Conservation (phyloP, 352 stramenopile species). For the Phytophthora palmivora region DNA sequence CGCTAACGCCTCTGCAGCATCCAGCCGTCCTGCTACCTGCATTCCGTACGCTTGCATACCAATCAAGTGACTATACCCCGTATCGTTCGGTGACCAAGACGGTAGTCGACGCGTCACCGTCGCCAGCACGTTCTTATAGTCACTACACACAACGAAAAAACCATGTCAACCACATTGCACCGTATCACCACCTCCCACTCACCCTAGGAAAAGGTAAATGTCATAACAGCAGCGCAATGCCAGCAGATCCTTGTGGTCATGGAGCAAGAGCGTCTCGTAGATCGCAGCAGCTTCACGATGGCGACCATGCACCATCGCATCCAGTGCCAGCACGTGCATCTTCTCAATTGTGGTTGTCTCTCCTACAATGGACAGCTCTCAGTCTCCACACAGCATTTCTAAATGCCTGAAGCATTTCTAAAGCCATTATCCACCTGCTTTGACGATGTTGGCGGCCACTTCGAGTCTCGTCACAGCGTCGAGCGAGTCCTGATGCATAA, state of each 20-base stretch:
- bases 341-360: constrained; percentile 56
- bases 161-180: constrained; percentile 5
- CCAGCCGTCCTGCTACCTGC: constrained; percentile 64
- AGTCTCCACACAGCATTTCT: constrained; percentile 10
- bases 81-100: constrained; percentile 78
- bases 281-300: constrained; percentile 69
- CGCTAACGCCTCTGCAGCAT: constrained; percentile 69
- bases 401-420: background rate
- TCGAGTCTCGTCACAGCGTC: constrained; percentile 50
- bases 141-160: constrained; percentile 38
- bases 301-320: constrained; percentile 72
- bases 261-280: constrained; percentile 84
- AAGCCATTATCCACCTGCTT: constrained; percentile 33
- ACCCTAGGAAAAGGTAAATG: constrained; percentile 84
- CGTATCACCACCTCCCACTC: constrained; percentile 7
- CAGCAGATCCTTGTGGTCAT: constrained; percentile 73
- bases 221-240: constrained; percentile 83
- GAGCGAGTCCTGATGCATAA: constrained; percentile 71
- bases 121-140: constrained; percentile 80
- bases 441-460: constrained; percentile 42
- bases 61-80: constrained; percentile 80
- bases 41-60: constrained; percentile 88
- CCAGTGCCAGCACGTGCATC: constrained; percentile 76
- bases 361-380: constrained; percentile 15
- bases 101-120: constrained; percentile 77